Evolutionary conservation across 2,329 filamentous ascomycete genomes (phyloP), one percentile per base, ranked within the genome.

Genomic region (Cladosporium colombiae): DNA sequence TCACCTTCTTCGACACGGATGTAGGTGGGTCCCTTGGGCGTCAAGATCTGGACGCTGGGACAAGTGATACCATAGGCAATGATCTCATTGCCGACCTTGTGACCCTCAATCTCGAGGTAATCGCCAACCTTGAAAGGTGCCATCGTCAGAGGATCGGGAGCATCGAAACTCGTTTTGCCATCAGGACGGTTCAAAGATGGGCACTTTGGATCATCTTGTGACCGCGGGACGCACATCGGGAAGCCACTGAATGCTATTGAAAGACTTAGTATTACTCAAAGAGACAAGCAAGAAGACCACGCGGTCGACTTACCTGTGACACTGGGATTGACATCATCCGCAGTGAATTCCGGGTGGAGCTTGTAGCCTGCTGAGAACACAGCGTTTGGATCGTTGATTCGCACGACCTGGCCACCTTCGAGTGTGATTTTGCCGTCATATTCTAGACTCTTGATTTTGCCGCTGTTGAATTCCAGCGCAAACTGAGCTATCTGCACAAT

Each of bases 211-310:
- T 80, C 77, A 33, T 70, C 72, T 23, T 71, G 64, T 23, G 78
- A 79, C 11, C 83, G 77, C 0, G 81, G 82, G n/a, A 84, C 80
- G 65, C 82, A 85, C 82, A 84, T 84, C 2, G 82, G 83, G 61
- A 84, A 84, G 0, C 83, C 83, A 13, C 79, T 81, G 71, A 83
- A 84, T 18, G 61, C 61, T 63, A 29, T n/a, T 8, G 27, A 13
- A 18, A 25, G 27, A 2, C 16, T 60, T 27, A 46, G 25, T 27
- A 16, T 13, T 1, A 4, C 3, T 10, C 18, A 21, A 6, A 6
- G 13, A 55, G 29, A 7, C 52, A 55, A 16, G n/a, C n/a, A n/a
- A n/a, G n/a, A 13, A 55, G n/a, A 14, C 31, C 8, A n/a, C 18
- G 23, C 37, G 55, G 11, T 6, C 23, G 10, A 21, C 61, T 31